Evolutionary conservation across 2,329 filamentous ascomycete species (phyloP).

Genomic region (Penicillium sp.): DNA sequence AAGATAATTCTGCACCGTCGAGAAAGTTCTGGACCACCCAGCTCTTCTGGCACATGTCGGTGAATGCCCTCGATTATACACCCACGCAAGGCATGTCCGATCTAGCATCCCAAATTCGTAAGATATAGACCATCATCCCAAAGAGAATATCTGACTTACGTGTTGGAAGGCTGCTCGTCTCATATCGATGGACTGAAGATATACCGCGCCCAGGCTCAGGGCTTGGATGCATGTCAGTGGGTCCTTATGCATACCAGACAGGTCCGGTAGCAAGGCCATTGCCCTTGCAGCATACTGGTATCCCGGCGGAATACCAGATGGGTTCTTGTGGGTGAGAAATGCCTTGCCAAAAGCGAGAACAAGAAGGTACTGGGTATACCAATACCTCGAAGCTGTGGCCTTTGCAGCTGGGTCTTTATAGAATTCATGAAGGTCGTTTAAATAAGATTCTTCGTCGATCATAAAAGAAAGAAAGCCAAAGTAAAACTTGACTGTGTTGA

Average conservation of each 20-base stretch:
- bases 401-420: conserved; percentile 37
- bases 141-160: conserved; percentile 23
- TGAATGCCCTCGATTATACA: conserved; percentile 31
- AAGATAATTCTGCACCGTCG: conserved; percentile 27
- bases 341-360: conserved; percentile 58
- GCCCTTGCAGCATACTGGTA: conserved; percentile 42
- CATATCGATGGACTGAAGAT: conserved; percentile 45
- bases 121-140: not conserved
- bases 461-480: conserved; percentile 55
- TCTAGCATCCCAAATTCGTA: conserved; percentile 14
- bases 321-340: conserved; percentile 42
- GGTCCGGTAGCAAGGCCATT: conserved; percentile 41
- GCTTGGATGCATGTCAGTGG: conserved; percentile 35
- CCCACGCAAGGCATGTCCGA: conserved; percentile 28
- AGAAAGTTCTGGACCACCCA: conserved; percentile 24
- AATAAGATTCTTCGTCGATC: conserved; percentile 52
- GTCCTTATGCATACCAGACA: conserved; percentile 33
- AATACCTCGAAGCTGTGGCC: conserved; percentile 38
- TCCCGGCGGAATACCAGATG: conserved; percentile 33
- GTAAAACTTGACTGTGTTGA: conserved; percentile 58
- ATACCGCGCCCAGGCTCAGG: conserved; percentile 37
- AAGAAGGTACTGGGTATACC: conserved; percentile 55
- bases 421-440: conserved; percentile 40
- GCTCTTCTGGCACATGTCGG: conserved; percentile 26
- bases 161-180: conserved; percentile 41